Conservation (phyloP, 352 stramenopile genomes). For the Phytophthora foliorum region DNA sequence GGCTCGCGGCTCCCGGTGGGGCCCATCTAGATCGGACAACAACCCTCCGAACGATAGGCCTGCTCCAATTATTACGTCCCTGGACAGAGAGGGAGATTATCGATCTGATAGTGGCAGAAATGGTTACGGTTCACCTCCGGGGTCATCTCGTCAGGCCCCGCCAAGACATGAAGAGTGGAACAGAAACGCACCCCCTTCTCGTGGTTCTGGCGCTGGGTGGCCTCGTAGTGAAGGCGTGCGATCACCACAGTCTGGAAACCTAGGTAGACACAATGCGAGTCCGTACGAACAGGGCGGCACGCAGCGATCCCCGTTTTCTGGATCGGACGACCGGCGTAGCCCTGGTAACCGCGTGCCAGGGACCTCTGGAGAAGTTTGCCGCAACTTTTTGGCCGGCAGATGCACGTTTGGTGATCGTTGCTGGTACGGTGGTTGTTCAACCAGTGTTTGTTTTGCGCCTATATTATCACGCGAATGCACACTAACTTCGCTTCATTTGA, state of each 20-base stretch:
- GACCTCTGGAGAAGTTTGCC: conserved; percentile 72
- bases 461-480: background rate
- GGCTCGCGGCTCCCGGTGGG: conserved; percentile 74
- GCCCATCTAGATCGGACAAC: conserved; percentile 55
- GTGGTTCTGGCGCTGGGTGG: conserved; percentile 35
- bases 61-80: conserved; percentile 58
- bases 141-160: conserved; percentile 24
- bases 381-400: conserved; percentile 72
- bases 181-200: conserved; percentile 29
- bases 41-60: conserved; percentile 45
- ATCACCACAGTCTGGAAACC: conserved; percentile 38
- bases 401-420: conserved; percentile 87
- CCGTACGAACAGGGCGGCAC: conserved; percentile 30
- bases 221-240: conserved; percentile 31
- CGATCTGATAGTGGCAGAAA: conserved; percentile 30
- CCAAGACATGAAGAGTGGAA: conserved; percentile 47
- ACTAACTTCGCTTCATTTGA: conserved; percentile 30
- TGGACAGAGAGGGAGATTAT: conserved; percentile 38
- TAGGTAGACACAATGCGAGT: conserved; percentile 34
- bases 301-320: conserved; percentile 39
- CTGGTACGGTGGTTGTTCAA: conserved; percentile 62
- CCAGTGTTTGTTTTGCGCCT: conserved; percentile 14
- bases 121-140: conserved; percentile 32
- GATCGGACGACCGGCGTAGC: conserved; percentile 39
- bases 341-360: conserved; percentile 49